Percentiles rank a stretch among this genome's conserved stretches.
These are phyloP conservation scores for Lactifluus subvellereus DNA, from an alignment of 768 basidiomycete species.

Conservation along the genomic window DNA sequence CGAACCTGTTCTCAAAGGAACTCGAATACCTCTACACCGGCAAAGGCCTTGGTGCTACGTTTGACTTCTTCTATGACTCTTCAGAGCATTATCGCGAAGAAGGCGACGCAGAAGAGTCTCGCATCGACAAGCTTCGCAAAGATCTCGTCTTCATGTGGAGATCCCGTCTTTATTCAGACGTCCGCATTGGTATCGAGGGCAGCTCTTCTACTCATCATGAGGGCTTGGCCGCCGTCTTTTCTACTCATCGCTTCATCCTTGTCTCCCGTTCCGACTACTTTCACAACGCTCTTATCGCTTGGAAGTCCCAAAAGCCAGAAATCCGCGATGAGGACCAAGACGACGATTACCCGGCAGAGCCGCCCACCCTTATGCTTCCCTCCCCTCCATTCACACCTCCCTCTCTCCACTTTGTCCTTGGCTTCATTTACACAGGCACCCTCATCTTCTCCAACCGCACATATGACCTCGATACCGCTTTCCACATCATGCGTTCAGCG, in stretches of 20 bases:
- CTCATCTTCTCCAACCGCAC: slow-evolving; percentile 88
- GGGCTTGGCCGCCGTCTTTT: slow-evolving; percentile 75
- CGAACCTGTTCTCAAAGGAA: slow-evolving; percentile 80
- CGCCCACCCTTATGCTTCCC: slow-evolving; percentile 63
- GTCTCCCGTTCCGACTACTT: slow-evolving; percentile 89
- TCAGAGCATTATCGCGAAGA: slow-evolving; percentile 36
- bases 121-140: slow-evolving; percentile 82
- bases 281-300: slow-evolving; percentile 67
- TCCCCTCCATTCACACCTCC: slow-evolving; percentile 95
- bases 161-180: slow-evolving; percentile 87
- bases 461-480: slow-evolving; percentile 88
- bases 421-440: slow-evolving; percentile 93
- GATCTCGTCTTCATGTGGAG: slow-evolving; percentile 98
- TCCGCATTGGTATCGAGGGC: slow-evolving; percentile 72
- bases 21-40: slow-evolving; percentile 95
- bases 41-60: slow-evolving; percentile 80
- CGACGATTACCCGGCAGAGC: slow-evolving; percentile 36
- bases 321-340: slow-evolving; percentile 30
- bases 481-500: slow-evolving; percentile 81
- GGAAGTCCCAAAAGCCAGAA: slow-evolving; percentile 39
- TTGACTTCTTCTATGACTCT: slow-evolving; percentile 79
- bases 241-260: slow-evolving; percentile 90
- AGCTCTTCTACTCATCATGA: slow-evolving; percentile 59
- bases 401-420: slow-evolving; percentile 88
- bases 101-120: slow-evolving; percentile 46